Base-by-base conservation (phyloP, 352 stramenopile genomes). In the Phytopythium montanum region DNA sequence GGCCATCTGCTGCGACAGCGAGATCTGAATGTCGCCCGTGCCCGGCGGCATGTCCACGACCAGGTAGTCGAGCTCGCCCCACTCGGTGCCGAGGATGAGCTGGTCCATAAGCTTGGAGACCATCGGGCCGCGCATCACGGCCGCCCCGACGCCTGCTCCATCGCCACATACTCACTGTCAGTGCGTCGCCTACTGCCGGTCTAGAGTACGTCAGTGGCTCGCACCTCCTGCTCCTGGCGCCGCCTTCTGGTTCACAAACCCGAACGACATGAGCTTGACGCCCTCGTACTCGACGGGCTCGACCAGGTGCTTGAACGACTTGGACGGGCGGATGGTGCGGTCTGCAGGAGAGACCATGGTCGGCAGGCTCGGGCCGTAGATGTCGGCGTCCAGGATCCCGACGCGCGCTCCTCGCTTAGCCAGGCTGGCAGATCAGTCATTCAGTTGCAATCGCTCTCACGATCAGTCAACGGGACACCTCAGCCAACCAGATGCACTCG, bases 11-110 rank as follows among this genome's bases (percentile, higher is more conserved):
- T 99, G 97, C 31, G 91, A 97, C 48, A 99, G 73, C 0, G 97
- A 99, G 39, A 99, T 93, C 60, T 99, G 97, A 64, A 99, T 98
- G 64, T 99, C 98, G 54, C 98, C 98, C 14, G 98, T 99, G 48
- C 98, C 98, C 5, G 98, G 98, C 10, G 98, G 98, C 95, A 99
- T 99, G 66, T 99, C 85, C 21, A 95, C 92, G n/a, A 99, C 76
- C 42, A 99, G 72, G 71, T 99, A 99, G 77, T 99, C 98, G n/a
- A 99, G 73, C 33, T 97, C 81, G n/a, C 97, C 97, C 98, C 98
- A 99, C 64, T 98, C 85, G 0, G 97, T 99, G 7, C 97, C 86
- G 9, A 94, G 70, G 54, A 96, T 61, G 53, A 99, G 95, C 70
- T 99, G 97, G 68, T 99, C 90, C 26, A 99, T 74, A 31, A 99